Percentiles rank a stretch among this genome's conserved stretches.
Conservation (phyloP, 129 eudicot genomes). For the Chrysanthemum seticuspe region DNA sequence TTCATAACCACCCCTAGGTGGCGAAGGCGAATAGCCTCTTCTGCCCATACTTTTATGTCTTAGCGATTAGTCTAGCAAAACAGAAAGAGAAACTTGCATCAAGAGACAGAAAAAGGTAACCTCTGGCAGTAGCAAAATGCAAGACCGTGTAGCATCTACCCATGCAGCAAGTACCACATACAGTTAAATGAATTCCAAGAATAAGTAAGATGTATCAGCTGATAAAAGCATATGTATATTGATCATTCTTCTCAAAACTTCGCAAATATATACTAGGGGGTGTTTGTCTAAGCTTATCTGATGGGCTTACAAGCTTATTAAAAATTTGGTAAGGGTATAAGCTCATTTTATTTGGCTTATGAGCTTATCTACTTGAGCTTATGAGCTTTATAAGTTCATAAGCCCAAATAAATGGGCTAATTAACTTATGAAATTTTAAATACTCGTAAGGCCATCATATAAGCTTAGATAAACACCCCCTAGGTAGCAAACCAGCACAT, state of each 20-base stretch:
- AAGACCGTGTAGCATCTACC: background rate
- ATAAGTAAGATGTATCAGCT: background rate
- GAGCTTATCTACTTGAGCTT: too few relatives aligned
- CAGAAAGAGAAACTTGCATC: background rate
- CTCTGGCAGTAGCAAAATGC: background rate
- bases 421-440: too few relatives aligned
- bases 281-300: too few relatives aligned
- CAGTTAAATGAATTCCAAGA: background rate
- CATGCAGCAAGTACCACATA: background rate
- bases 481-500: too few relatives aligned
- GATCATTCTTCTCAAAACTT: background rate
- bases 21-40: slow-evolving; percentile 82
- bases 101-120: background rate
- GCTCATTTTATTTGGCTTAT: too few relatives aligned
- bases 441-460: too few relatives aligned
- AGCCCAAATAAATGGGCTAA: too few relatives aligned
- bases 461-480: too few relatives aligned
- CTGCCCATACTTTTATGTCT: slow-evolving; percentile 52
- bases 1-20: slow-evolving; percentile 77
- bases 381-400: too few relatives aligned
- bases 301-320: too few relatives aligned
- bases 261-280: background rate
- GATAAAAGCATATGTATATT: background rate
- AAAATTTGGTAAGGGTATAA: too few relatives aligned
- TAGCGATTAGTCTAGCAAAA: background rate